Evolutionary conservation across 2,329 filamentous ascomycete genomes (phyloP).

Genomic region (Ilyonectria destructans): DNA sequence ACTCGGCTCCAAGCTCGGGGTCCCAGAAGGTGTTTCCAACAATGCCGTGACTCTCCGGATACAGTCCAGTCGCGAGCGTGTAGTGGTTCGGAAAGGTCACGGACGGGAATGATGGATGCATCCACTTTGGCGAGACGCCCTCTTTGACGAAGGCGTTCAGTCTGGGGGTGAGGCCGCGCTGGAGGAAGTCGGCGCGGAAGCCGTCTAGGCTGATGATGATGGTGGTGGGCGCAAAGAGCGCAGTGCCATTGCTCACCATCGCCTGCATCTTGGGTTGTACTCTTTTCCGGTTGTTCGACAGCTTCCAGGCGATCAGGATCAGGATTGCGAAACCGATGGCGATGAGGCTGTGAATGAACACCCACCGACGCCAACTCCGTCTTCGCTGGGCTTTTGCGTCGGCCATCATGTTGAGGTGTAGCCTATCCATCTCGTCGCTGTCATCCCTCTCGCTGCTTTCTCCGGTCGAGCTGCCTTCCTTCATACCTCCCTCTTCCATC

Average conservation of each 20-base stretch:
- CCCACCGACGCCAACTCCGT: slow-evolving; percentile 69
- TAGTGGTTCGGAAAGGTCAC: slow-evolving; percentile 98
- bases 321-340: slow-evolving; percentile 71
- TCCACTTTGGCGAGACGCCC: slow-evolving; percentile 92
- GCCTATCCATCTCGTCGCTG: slow-evolving; percentile 72
- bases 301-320: slow-evolving; percentile 72
- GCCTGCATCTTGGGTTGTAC: slow-evolving; percentile 44
- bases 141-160: slow-evolving; percentile 84
- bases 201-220: slow-evolving; percentile 95
- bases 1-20: slow-evolving; percentile 81
- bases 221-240: slow-evolving; percentile 91
- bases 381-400: slow-evolving; percentile 65
- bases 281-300: slow-evolving; percentile 65
- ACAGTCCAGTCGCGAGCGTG: slow-evolving; percentile 91
- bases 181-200: slow-evolving; percentile 94
- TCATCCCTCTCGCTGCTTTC: slow-evolving; percentile 75
- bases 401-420: slow-evolving; percentile 65
- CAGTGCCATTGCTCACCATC: slow-evolving; percentile 84
- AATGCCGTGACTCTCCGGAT: slow-evolving; percentile 93
- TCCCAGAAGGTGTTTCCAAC: slow-evolving; percentile 98
- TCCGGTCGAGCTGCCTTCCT: slow-evolving; percentile 76
- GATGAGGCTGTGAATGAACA: slow-evolving; percentile 68
- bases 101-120: slow-evolving; percentile 94
- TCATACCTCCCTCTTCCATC: slow-evolving; percentile 87
- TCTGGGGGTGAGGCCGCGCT: slow-evolving; percentile 86